These are phyloP conservation scores for Trichoderma aggressivum DNA, from an alignment of 2,329 filamentous ascomycete species.

Conservation along the genomic window DNA sequence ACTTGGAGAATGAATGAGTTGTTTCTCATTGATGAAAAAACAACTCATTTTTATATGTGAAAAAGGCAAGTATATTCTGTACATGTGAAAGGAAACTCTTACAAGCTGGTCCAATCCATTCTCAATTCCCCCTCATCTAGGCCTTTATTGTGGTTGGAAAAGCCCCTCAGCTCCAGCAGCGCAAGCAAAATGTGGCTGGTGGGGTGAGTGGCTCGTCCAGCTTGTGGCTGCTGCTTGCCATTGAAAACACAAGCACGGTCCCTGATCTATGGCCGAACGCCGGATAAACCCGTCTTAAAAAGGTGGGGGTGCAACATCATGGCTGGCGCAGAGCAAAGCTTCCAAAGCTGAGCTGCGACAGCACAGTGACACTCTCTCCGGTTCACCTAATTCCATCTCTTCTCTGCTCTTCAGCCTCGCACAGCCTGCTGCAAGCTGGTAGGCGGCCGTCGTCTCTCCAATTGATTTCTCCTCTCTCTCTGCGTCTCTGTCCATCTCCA, in stretches of 20 bases:
- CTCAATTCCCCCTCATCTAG: not conserved
- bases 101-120: not conserved
- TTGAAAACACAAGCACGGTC: not conserved
- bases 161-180: not conserved
- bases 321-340: constrained; percentile 17
- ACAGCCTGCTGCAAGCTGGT: constrained; percentile 6
- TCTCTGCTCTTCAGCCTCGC: constrained; percentile 15
- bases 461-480: constrained; percentile 15
- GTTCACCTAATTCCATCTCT: not conserved
- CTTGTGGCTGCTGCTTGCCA: not conserved
- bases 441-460: constrained; percentile 18
- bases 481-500: not conserved
- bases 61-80: not conserved
- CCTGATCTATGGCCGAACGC: constrained; percentile 14
- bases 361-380: constrained; percentile 19
- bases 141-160: not conserved
- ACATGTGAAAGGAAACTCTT: not conserved
- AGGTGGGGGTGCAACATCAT: constrained; percentile 19
- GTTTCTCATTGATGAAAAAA: not conserved
- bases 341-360: constrained; percentile 17
- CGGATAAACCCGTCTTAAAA: constrained; percentile 12
- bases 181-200: constrained; percentile 6
- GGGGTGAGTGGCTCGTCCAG: not conserved
- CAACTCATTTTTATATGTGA: not conserved
- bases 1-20: not conserved